These are phyloP conservation scores for Crithidia mellificae DNA, from an alignment of 208 protist species.

Conservation along the genomic window DNA sequence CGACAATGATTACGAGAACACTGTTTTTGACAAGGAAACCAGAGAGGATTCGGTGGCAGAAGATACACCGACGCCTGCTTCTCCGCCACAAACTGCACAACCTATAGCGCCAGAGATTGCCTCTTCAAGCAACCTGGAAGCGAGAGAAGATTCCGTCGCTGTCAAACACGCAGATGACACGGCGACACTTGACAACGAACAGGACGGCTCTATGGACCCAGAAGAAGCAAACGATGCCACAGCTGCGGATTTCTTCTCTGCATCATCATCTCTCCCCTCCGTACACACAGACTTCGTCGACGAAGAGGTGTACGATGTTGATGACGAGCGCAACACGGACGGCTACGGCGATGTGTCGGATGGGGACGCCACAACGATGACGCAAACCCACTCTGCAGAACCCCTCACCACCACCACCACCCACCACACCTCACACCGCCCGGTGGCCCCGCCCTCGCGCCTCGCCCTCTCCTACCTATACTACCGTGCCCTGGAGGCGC, in stretches of 20 bases:
- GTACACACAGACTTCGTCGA: too few species aligned
- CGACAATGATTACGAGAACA: not conserved
- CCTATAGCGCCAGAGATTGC: not conserved
- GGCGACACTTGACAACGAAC: too few species aligned
- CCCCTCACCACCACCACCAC: not conserved
- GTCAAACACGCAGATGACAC: too few species aligned
- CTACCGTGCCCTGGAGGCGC: conserved; percentile 55
- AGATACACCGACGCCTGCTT: not conserved
- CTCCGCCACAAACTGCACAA: not conserved
- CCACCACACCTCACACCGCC: not conserved
- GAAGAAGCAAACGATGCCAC: not conserved
- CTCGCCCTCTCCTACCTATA: conserved; percentile 62
- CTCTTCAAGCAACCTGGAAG: not conserved
- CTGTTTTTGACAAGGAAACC: not conserved
- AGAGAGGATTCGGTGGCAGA: not conserved
- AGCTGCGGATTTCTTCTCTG: too few species aligned
- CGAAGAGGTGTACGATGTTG: too few species aligned
- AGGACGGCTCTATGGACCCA: not conserved
- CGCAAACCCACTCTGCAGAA: not conserved
- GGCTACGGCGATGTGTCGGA: not conserved
- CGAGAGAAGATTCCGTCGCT: not conserved
- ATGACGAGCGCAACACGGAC: too few species aligned
- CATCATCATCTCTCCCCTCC: too few species aligned
- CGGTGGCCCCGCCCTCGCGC: conserved; percentile 23
- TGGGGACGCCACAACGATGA: too few species aligned